phyloP scores from a whole-genome alignment of 2,329 filamentous ascomycete genomes.

The Teratosphaeria epicoccoides region DNA sequence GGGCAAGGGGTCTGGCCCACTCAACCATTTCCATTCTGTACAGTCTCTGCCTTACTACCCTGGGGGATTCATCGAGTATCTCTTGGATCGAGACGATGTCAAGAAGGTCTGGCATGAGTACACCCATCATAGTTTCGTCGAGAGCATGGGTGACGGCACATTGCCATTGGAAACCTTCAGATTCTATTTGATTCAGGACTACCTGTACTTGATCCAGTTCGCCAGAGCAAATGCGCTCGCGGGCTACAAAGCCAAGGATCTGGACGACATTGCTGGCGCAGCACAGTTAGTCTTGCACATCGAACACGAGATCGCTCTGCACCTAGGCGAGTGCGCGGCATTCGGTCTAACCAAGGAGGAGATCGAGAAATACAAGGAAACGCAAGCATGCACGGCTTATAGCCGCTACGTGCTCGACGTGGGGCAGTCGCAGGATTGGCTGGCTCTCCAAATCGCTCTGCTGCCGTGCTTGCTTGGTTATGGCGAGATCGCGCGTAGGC shows the following conservation, averaged over 20 bases:
- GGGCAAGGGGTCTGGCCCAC: constrained; percentile 58
- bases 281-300: constrained; percentile 67
- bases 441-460: constrained; percentile 74
- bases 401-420: constrained; percentile 76
- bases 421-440: constrained; percentile 76
- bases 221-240: constrained; percentile 75
- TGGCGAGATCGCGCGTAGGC: constrained; percentile 61
- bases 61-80: constrained; percentile 72
- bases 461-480: constrained; percentile 89
- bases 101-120: constrained; percentile 62
- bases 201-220: constrained; percentile 85
- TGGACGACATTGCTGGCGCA: constrained; percentile 60
- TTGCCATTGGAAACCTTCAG: constrained; percentile 71
- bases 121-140: constrained; percentile 73
- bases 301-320: constrained; percentile 66
- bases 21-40: constrained; percentile 69
- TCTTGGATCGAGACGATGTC: constrained; percentile 67
- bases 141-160: constrained; percentile 62
- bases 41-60: constrained; percentile 58
- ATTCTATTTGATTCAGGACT: constrained; percentile 81
- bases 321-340: constrained; percentile 68
- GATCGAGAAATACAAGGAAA: constrained; percentile 64
- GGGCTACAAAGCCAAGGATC: constrained; percentile 68
- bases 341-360: constrained; percentile 68
- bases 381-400: constrained; percentile 67